phyloP scores from a whole-genome alignment of 192 early-diverging fungal species.

The Coemansia sp. region DNA sequence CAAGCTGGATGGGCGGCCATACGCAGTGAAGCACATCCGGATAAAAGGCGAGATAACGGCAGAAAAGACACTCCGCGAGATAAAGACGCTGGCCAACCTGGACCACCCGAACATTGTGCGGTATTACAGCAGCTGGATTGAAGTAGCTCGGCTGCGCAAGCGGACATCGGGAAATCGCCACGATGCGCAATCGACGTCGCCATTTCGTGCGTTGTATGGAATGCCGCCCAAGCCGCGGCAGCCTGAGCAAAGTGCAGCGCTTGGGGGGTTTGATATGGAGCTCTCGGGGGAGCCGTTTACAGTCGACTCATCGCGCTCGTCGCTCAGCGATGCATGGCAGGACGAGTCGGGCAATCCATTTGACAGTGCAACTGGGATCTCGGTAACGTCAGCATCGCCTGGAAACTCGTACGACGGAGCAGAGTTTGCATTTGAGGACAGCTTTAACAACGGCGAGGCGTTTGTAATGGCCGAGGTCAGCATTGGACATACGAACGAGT shows the following conservation, averaged over 20 bases:
- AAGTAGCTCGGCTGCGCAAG: conserved; percentile 56
- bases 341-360: conserved; percentile 3
- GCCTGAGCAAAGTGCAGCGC: background rate
- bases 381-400: background rate
- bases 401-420: conserved; percentile 18
- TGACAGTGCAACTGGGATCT: conserved; percentile 12
- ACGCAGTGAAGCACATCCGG: conserved; percentile 87
- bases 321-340: background rate
- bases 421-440: background rate
- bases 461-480: conserved; percentile 21
- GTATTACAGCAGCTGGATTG: conserved; percentile 92
- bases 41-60: conserved; percentile 58
- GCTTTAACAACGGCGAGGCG: conserved; percentile 8
- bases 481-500: conserved; percentile 27
- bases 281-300: background rate
- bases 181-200: background rate
- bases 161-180: background rate
- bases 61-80: conserved; percentile 83
- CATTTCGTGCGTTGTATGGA: background rate
- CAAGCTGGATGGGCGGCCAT: conserved; percentile 83
- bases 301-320: background rate
- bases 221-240: background rate
- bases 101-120: conserved; percentile 90
- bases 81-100: conserved; percentile 81
- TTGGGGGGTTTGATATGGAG: background rate